Percentiles rank a stretch among this genome's conserved stretches.
phyloP scores from a whole-genome alignment of 495 filamentous ascomycete species.

The Cladorrhinum samala region DNA sequence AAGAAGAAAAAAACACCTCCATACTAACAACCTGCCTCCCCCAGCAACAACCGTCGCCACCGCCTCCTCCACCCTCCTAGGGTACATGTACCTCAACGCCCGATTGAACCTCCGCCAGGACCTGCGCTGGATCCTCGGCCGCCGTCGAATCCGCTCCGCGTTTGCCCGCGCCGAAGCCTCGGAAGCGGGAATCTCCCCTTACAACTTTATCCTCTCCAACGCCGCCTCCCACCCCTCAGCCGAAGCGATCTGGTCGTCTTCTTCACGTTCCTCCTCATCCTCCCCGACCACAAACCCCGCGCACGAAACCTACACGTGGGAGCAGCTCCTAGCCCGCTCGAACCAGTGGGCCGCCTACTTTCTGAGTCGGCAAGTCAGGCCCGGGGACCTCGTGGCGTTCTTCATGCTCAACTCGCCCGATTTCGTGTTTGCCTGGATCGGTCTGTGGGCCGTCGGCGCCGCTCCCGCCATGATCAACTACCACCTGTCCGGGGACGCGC shows the following conservation, averaged over 20 bases:
- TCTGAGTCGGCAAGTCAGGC: conserved; percentile 51
- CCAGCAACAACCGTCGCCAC: conserved; percentile 47
- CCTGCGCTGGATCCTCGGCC: conserved; percentile 31
- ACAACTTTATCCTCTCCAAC: conserved; percentile 59
- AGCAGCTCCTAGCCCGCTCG: conserved; percentile 46
- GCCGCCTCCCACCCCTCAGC: conserved; percentile 42
- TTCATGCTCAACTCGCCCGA: conserved; percentile 65
- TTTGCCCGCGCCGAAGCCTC: conserved; percentile 37
- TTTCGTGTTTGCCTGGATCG: conserved; percentile 52
- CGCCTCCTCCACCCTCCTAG: conserved; percentile 44
- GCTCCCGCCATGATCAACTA: conserved; percentile 54
- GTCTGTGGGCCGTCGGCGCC: conserved; percentile 42
- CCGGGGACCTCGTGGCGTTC: conserved; percentile 61
- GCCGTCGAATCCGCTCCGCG: conserved; percentile 31
- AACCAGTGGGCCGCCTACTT: conserved; percentile 64
- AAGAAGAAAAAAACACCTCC: too few species aligned
- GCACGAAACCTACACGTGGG: conserved; percentile 55
- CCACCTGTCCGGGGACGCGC: conserved; percentile 46
- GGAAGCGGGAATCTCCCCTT: conserved; percentile 51
- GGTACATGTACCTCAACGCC: conserved; percentile 61
- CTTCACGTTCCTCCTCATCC: conserved; percentile 19
- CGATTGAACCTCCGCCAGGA: conserved; percentile 63
- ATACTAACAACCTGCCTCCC: too few species aligned
- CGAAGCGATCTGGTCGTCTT: conserved; percentile 61
- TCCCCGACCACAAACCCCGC: too few species aligned